Conservation (phyloP, 306 rosid species). For the Gynostemma pentaphyllum region DNA sequence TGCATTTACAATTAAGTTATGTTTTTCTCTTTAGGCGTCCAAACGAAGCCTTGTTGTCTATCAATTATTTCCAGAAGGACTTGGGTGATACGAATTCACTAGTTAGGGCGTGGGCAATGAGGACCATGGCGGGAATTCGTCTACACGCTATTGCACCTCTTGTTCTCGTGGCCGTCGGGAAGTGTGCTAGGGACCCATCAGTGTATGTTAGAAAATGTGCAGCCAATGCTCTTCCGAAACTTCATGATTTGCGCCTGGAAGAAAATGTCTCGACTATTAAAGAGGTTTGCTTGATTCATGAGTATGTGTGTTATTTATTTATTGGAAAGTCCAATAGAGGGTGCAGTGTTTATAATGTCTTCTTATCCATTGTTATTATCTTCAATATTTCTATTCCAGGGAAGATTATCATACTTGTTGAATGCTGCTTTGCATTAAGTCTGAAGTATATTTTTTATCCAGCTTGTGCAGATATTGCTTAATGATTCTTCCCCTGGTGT, state of each 20-base stretch:
- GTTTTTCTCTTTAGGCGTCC: conserved; percentile 60
- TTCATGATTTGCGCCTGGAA: conserved; percentile 81
- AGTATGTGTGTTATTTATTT: neutral
- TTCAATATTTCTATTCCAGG: neutral
- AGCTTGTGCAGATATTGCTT: conserved; percentile 65
- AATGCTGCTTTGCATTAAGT: neutral
- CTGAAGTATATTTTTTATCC: conserved; percentile 14
- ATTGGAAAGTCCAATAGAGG: neutral
- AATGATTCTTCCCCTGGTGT: conserved; percentile 80
- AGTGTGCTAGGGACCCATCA: conserved; percentile 90
- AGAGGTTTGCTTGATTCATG: conserved; percentile 48
- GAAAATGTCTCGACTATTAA: conserved; percentile 57
- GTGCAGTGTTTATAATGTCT: neutral
- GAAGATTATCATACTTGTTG: neutral
- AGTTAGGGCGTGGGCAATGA: conserved; percentile 95
- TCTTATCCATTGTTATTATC: neutral
- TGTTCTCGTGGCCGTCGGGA: conserved; percentile 79
- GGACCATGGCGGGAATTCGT: conserved; percentile 94
- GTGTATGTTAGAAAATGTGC: conserved; percentile 89
- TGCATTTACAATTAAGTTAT: conserved; percentile 1
- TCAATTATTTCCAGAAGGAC: conserved; percentile 91
- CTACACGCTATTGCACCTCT: conserved; percentile 82
- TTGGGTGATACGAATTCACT: conserved; percentile 72
- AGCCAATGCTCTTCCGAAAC: conserved; percentile 93
- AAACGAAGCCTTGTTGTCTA: conserved; percentile 84